Base-by-base conservation (phyloP, 2,329 filamentous ascomycete genomes). In the Talaromyces sp. region DNA sequence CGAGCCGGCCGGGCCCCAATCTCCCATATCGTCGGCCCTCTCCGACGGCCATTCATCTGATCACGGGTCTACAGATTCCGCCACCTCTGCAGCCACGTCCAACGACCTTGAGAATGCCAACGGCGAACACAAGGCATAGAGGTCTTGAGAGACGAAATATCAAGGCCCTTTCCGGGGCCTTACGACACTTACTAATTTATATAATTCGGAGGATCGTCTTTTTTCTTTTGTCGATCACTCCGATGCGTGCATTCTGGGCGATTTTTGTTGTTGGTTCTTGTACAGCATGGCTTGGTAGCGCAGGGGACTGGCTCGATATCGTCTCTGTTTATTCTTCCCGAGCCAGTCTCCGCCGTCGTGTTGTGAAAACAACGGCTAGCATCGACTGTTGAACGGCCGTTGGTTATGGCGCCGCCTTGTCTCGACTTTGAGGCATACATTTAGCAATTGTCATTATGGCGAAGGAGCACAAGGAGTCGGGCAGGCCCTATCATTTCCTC, bases 11-110 rank as follows among this genome's bases (percentile, higher is more conserved):
- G 55, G 61, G 53, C 46, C 65, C 56, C 59, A 60, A 51, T 68
- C 62, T 43, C 60, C 63, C 29, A 59, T 63, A 26, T 64, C 60
- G 13, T 60, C 59, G 26, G 58, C 62, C 32, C 38, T 35, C 41
- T 66, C 67, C 63, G 64, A 69, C 56, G 55, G 51, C 21, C 56
- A 53, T 29, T 61, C 58, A 52, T 71, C 65, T 64, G 70, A 67
- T 63, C 62, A 64, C 56, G 65, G 61, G 35, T 64, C 57, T 58
- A 67, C 67, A 50, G 66, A 66, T 60, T 63, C 66, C 13, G 64
- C 63, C 26, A 65, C 64, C 5, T 65, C 67, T 29, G 62, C 64
- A 24, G 64, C 65, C 50, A 65, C 65, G 19, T 68, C 67, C 13
- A 59, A 61, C 57, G 64, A 64, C 50, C 46, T 61, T 46, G 55